Conservation (phyloP, 2,329 filamentous ascomycete species). For the Trichophaea hybrida region DNA sequence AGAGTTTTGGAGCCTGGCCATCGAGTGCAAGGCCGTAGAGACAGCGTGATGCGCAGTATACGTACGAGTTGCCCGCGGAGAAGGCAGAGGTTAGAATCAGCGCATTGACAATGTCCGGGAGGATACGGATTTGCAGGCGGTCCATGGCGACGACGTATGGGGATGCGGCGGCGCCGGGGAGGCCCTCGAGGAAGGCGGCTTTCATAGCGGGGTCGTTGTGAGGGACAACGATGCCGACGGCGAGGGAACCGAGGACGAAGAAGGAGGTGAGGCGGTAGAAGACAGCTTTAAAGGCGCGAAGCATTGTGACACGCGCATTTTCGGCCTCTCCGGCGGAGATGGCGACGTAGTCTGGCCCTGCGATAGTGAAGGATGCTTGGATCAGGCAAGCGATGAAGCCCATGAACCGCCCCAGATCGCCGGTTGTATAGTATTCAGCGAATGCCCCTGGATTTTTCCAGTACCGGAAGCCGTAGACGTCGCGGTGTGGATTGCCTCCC, state of each 20-base stretch:
- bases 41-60: slow-evolving; percentile 54
- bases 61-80: slow-evolving; percentile 53
- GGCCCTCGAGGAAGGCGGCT: slow-evolving; percentile 43
- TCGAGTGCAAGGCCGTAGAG: slow-evolving; percentile 48
- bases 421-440: slow-evolving; percentile 47
- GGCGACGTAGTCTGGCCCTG: slow-evolving; percentile 52
- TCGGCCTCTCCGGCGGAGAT: slow-evolving; percentile 45
- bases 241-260: slow-evolving; percentile 59
- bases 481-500: slow-evolving; percentile 60
- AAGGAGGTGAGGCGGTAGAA: slow-evolving; percentile 65
- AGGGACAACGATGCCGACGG: slow-evolving; percentile 56
- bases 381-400: slow-evolving; percentile 66
- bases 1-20: slow-evolving; percentile 47
- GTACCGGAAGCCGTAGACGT: slow-evolving; percentile 59
- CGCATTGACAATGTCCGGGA: slow-evolving; percentile 60
- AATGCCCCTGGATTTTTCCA: slow-evolving; percentile 51
- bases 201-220: slow-evolving; percentile 50
- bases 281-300: slow-evolving; percentile 61
- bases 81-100: slow-evolving; percentile 54
- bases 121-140: slow-evolving; percentile 44
- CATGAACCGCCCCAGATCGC: slow-evolving; percentile 54
- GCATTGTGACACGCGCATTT: slow-evolving; percentile 55
- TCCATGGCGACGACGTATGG: slow-evolving; percentile 56
- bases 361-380: slow-evolving; percentile 52
- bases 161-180: slow-evolving; percentile 45